These are phyloP conservation scores for Ophiocordyceps camponoti-leonardi DNA, from an alignment of 2,329 filamentous ascomycete species.

Conservation along the genomic window DNA sequence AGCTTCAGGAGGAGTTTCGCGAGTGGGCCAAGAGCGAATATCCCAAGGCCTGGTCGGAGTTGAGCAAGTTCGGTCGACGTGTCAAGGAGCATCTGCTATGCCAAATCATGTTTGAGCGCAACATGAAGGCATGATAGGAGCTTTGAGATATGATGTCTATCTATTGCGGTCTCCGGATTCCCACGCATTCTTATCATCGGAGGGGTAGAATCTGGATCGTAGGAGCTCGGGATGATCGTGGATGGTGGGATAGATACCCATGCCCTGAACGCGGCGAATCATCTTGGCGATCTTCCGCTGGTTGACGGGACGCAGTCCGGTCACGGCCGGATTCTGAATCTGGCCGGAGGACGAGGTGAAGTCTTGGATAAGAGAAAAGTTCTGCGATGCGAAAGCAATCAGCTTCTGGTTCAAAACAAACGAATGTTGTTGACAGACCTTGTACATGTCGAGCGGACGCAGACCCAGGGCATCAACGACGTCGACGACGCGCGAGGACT, in stretches of 20 bases:
- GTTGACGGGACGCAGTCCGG: conserved; percentile 72
- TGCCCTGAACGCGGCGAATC: conserved; percentile 69
- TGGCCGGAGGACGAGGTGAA: conserved; percentile 73
- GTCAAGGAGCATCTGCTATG: conserved; percentile 25
- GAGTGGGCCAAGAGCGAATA: conserved; percentile 56
- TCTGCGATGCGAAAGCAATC: conserved; percentile 34
- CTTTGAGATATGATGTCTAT: neutral
- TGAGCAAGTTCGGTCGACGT: conserved; percentile 36
- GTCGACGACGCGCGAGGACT: conserved; percentile 43
- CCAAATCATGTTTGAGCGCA: conserved; percentile 31
- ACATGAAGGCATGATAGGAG: conserved; percentile 25
- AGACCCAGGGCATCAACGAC: conserved; percentile 65
- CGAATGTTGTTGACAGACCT: conserved; percentile 32
- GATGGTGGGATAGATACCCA: conserved; percentile 83
- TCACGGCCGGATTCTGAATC: conserved; percentile 60
- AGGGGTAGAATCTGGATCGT: conserved; percentile 17
- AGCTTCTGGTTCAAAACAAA: neutral
- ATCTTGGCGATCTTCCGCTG: conserved; percentile 90
- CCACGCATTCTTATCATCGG: neutral
- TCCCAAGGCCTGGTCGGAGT: conserved; percentile 48
- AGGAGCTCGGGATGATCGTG: conserved; percentile 78
- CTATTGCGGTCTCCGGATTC: neutral
- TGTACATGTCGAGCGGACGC: conserved; percentile 72
- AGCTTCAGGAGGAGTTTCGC: conserved; percentile 52
- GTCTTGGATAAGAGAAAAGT: conserved; percentile 81